A percentile compares a stretch with the other conserved stretches of the same genome.
phyloP scores from a whole-genome alignment of 352 stramenopile genomes.

The Pythium aristosporum region DNA sequence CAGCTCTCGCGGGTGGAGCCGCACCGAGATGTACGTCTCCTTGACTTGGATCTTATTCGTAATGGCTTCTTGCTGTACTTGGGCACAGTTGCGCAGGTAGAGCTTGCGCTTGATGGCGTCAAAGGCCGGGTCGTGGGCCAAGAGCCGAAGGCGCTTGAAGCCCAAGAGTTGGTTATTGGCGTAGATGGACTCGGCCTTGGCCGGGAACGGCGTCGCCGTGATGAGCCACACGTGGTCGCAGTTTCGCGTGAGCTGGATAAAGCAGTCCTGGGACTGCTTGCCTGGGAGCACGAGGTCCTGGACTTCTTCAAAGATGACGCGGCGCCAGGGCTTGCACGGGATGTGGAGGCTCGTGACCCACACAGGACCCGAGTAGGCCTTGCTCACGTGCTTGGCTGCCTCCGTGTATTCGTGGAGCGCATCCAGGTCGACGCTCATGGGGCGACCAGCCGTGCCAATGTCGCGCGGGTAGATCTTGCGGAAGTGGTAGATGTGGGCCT shows the following conservation, averaged over 20 bases:
- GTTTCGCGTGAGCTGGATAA: slow-evolving; percentile 77
- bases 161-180: slow-evolving; percentile 88
- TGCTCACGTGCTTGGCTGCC: slow-evolving; percentile 79
- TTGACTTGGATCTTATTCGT: slow-evolving; percentile 73
- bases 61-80: slow-evolving; percentile 81
- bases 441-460: slow-evolving; percentile 31
- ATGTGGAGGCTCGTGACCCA: slow-evolving; percentile 69
- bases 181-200: slow-evolving; percentile 78
- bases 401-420: slow-evolving; percentile 61
- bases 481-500: slow-evolving; percentile 56
- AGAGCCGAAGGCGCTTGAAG: slow-evolving; percentile 72
- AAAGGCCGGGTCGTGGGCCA: slow-evolving; percentile 72
- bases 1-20: slow-evolving; percentile 67
- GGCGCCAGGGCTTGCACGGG: slow-evolving; percentile 64
- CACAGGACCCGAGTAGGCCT: slow-evolving; percentile 71
- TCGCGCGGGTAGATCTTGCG: slow-evolving; percentile 58
- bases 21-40: slow-evolving; percentile 72
- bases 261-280: slow-evolving; percentile 73
- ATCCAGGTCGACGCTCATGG: slow-evolving; percentile 44
- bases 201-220: slow-evolving; percentile 81
- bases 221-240: slow-evolving; percentile 86
- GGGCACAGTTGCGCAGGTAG: slow-evolving; percentile 82
- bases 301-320: slow-evolving; percentile 87
- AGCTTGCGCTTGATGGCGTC: slow-evolving; percentile 88
- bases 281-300: slow-evolving; percentile 81